Evolutionary conservation across 306 rosid species (phyloP).

Genomic region (Crotalaria pallida): DNA sequence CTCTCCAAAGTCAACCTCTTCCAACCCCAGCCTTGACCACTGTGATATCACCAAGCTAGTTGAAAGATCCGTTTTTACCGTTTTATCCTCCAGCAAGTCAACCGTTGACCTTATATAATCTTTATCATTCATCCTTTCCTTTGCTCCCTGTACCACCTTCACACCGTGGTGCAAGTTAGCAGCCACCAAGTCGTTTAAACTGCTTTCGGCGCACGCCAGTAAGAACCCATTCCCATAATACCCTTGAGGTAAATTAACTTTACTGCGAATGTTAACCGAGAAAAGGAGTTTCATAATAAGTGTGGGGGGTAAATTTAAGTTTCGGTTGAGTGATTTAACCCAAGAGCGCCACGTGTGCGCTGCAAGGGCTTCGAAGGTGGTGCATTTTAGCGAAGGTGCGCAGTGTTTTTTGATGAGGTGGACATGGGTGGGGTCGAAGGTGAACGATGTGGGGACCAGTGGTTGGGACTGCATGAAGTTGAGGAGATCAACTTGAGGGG

Average conservation of each 20-base stretch:
- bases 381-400: slow-evolving; percentile 58
- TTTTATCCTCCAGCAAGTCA: slow-evolving; percentile 60
- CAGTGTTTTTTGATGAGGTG: slow-evolving; percentile 58
- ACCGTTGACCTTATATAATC: slow-evolving; percentile 50
- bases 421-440: slow-evolving; percentile 39
- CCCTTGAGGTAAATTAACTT: slow-evolving; percentile 38
- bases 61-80: slow-evolving; percentile 49
- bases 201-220: slow-evolving; percentile 57
- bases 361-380: slow-evolving; percentile 65
- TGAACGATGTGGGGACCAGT: slow-evolving; percentile 48
- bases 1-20: slow-evolving; percentile 72
- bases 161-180: slow-evolving; percentile 43
- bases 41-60: slow-evolving; percentile 65
- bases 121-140: slow-evolving; percentile 20
- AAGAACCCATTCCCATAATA: slow-evolving; percentile 78
- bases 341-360: slow-evolving; percentile 93
- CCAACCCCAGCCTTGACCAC: slow-evolving; percentile 73
- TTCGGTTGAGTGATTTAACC: slow-evolving; percentile 44
- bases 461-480: slow-evolving; percentile 58
- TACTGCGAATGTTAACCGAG: slow-evolving; percentile 52
- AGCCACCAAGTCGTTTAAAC: slow-evolving; percentile 34
- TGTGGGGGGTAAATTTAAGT: slow-evolving; percentile 12
- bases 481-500: slow-evolving; percentile 27
- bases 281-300: slow-evolving; percentile 61
- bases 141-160: slow-evolving; percentile 48